These are phyloP conservation scores for Pisolithus orientalis DNA, from an alignment of 768 basidiomycete species.

Conservation along the genomic window DNA sequence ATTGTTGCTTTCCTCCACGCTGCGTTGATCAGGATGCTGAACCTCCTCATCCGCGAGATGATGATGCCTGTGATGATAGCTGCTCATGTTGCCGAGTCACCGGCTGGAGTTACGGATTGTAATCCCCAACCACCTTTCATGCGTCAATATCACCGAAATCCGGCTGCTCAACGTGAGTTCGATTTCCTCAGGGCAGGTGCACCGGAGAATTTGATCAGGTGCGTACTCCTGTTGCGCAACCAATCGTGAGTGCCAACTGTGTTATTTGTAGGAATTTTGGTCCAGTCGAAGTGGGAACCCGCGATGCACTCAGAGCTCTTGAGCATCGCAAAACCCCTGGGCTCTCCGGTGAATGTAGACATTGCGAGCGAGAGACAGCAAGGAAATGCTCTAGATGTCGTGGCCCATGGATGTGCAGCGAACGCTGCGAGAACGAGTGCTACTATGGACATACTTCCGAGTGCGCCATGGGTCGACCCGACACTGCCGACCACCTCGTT, in stretches of 20 bases:
- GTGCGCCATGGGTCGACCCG: neutral
- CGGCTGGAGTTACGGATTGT: neutral
- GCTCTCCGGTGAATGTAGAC: neutral
- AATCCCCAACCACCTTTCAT: neutral
- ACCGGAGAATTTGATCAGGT: neutral
- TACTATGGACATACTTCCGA: neutral
- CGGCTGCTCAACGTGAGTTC: neutral
- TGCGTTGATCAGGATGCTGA: no score
- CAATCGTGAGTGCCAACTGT: neutral
- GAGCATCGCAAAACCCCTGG: neutral
- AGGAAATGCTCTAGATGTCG: slow-evolving; percentile 1
- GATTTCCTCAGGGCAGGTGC: neutral
- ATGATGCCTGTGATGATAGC: no score
- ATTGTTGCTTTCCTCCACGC: no score
- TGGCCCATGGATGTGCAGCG: neutral
- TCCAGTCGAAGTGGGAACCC: no score
- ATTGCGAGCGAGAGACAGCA: neutral
- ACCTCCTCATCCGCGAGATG: no score
- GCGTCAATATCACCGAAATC: neutral
- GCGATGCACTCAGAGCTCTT: neutral
- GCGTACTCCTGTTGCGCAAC: no score
- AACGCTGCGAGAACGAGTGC: neutral
- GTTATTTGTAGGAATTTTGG: no score
- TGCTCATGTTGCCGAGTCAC: no score
- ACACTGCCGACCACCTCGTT: neutral